Evolutionary conservation across 2,329 filamentous ascomycete species (phyloP), one percentile per base, ranked within the genome.

Genomic region (Aureobasidium zeae): DNA sequence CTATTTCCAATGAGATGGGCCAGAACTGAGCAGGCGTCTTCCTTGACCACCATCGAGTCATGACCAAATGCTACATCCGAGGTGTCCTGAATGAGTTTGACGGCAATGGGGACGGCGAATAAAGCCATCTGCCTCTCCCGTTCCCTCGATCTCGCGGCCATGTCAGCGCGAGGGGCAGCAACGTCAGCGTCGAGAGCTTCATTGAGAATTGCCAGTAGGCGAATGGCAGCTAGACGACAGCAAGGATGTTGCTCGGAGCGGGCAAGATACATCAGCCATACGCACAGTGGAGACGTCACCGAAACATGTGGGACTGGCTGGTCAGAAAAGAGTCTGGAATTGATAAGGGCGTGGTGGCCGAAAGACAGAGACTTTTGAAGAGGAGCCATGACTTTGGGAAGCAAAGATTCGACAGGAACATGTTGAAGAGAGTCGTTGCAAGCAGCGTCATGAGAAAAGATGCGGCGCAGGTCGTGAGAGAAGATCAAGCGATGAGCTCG

Each of bases 1-100:
- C 81, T 86, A 55, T 91, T 85, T 19, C 79, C 77, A 13, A 94
- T 78, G 28, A 96, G 70, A 33, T 80, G 77, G 12, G 86, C 85
- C 44, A 96, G 69, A 9, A 93, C 74, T 1, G 77, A 73, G 6
- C 88, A 85, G 2, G 83, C 79, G 49, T 77, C 76, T 58, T 89
- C 84, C 44, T 79, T 70, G 59, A 57, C 55, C 58, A 52, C 31
- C 71, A 69, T 2, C 81, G 81, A 48, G 86, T 83, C 9, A 15
- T 44, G 44, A 9, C 42, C 25, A 24, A 38, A 42, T 7, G 25
- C 2, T 15, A 32, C 19, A 4, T 46, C 45, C 19, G 51, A 53
- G 3, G 58, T 53, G 15, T 64, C 63, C 37, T 67, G 62, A 4
- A 71, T 63, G 53, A 72, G 67, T 43, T 64, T 64, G n/a, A 69